Evolutionary conservation across 345 rosid genomes (phyloP).

Genomic region (Punica granatum): DNA sequence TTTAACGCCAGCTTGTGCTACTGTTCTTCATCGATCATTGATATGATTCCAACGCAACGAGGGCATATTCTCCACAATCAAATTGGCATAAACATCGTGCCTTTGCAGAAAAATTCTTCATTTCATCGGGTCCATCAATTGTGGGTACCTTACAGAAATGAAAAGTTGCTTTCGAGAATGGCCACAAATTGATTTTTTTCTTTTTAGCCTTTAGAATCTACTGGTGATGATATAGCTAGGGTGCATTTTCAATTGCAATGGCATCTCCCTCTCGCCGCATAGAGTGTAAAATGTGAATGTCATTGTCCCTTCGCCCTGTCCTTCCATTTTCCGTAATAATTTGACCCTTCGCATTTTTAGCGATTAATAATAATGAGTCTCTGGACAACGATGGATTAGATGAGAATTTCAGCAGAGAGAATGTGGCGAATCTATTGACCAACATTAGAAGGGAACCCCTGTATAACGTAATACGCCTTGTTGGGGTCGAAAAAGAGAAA

Average conservation of each 20-base stretch:
- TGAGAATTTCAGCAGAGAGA: not conserved
- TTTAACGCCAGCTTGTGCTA: too few species aligned
- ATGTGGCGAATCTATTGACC: not conserved
- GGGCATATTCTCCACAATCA: constrained; percentile 11
- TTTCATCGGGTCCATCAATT: constrained; percentile 11
- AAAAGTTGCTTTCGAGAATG: not conserved
- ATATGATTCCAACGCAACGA: not conserved
- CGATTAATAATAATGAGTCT: too few species aligned
- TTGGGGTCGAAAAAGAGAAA: not conserved
- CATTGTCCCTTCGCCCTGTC: constrained; percentile 6
- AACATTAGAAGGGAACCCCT: not conserved
- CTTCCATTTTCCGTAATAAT: not conserved
- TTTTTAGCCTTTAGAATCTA: not conserved
- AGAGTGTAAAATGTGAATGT: not conserved
- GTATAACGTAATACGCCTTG: too few species aligned
- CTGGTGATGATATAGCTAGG: not conserved
- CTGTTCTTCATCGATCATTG: constrained; percentile 2
- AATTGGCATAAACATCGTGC: not conserved
- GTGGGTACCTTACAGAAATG: constrained; percentile 11
- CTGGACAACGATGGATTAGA: not conserved
- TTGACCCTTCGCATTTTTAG: not conserved
- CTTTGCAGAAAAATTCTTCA: not conserved
- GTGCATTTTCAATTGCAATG: not conserved
- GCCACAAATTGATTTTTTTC: not conserved
- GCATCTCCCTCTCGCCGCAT: constrained; percentile 16